Conservation (phyloP, 768 basidiomycete genomes). For the Xerocomus spinulosus region DNA sequence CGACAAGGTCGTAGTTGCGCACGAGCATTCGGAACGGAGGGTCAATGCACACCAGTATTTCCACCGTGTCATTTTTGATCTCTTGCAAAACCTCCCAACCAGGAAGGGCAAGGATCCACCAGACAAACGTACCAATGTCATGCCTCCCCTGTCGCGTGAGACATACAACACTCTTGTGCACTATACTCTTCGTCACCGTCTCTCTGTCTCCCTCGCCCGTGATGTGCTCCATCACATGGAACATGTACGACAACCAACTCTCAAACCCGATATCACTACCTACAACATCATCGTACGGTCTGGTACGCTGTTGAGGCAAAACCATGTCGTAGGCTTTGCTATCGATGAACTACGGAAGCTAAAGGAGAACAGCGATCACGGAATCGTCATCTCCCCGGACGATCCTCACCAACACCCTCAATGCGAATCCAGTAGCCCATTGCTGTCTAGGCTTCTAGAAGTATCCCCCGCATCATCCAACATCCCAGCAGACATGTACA, state of each 20-base stretch:
- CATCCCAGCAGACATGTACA: conserved; percentile 38
- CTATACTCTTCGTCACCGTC: conserved; percentile 60
- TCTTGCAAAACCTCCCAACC: conserved; percentile 34
- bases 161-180: conserved; percentile 62
- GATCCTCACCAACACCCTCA: neutral
- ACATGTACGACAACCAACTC: conserved; percentile 33
- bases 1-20: conserved; percentile 37
- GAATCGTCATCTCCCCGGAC: conserved; percentile 19
- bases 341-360: conserved; percentile 32
- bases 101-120: conserved; percentile 20
- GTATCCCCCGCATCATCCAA: conserved; percentile 13
- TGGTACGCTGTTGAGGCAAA: conserved; percentile 45
- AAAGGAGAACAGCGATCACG: conserved; percentile 19
- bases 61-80: conserved; percentile 41
- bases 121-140: conserved; percentile 4
- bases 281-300: conserved; percentile 58
- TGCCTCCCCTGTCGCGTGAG: conserved; percentile 35
- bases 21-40: conserved; percentile 16
- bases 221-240: conserved; percentile 55
- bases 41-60: conserved; percentile 46
- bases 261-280: conserved; percentile 47
- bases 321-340: conserved; percentile 38
- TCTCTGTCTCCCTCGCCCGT: conserved; percentile 45
- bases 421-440: neutral
- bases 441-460: conserved; percentile 12